phyloP scores from a whole-genome alignment of 75 land plant genomes.

The Pinus albicaulis region DNA sequence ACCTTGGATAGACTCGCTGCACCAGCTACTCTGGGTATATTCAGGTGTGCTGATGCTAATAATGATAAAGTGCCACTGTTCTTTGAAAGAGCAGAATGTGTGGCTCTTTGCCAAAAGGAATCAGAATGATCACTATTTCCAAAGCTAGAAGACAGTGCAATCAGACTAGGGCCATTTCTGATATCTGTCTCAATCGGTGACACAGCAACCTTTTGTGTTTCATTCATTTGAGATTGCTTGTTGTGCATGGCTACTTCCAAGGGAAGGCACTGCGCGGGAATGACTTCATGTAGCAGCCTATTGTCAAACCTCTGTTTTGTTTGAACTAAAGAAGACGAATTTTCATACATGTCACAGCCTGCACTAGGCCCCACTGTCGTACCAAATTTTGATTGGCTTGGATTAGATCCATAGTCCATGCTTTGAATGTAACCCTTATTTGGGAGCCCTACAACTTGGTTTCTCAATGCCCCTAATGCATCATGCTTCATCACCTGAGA shows the following conservation, averaged over 20 bases:
- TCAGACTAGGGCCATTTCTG: slow-evolving; percentile 2
- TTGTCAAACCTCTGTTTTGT: slow-evolving; percentile 9
- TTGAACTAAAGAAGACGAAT: slow-evolving; percentile 4
- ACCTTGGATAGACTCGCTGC: background rate
- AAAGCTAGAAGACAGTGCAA: slow-evolving; percentile 6
- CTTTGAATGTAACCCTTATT: background rate
- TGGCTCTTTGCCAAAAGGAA: slow-evolving; percentile 11
- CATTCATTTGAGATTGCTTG: slow-evolving; percentile 1
- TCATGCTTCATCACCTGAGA: background rate
- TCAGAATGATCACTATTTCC: slow-evolving; percentile 7
- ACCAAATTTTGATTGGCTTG: slow-evolving; percentile 3
- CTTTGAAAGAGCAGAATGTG: background rate
- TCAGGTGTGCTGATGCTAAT: slow-evolving; percentile 7
- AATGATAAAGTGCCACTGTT: slow-evolving; percentile 8
- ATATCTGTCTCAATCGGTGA: background rate
- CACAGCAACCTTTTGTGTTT: background rate
- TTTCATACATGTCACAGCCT: slow-evolving; percentile 8
- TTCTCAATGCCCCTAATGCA: background rate
- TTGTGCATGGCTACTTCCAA: background rate
- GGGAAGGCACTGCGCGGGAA: background rate
- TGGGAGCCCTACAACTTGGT: background rate
- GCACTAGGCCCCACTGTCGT: background rate
- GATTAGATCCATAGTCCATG: background rate
- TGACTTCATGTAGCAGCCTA: slow-evolving; percentile 5
- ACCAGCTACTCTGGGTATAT: slow-evolving; percentile 2